phyloP scores from a whole-genome alignment of 257 asterid species.

The Plantago elongata region DNA sequence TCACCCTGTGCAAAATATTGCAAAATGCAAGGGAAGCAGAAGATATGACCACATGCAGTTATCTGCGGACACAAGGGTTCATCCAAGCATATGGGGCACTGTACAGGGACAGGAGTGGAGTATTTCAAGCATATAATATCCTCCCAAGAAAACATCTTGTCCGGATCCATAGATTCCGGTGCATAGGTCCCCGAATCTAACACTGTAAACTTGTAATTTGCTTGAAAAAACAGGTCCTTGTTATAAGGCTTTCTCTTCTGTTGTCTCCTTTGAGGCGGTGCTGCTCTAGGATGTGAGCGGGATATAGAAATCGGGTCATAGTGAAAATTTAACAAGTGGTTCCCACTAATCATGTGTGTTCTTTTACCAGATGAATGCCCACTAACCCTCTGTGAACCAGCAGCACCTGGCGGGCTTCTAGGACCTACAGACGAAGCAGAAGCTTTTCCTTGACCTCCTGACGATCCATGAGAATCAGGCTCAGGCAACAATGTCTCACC shows the following conservation, averaged over 20 bases:
- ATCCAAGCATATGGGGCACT: constrained; percentile 93
- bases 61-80: constrained; percentile 88
- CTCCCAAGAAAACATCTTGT: constrained; percentile 84
- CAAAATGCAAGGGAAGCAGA: constrained; percentile 88
- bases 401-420: constrained; percentile 24
- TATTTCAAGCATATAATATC: constrained; percentile 86
- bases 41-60: constrained; percentile 95
- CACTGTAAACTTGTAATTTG: constrained; percentile 85
- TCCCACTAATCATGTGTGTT: constrained; percentile 63
- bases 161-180: constrained; percentile 70
- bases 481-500: constrained; percentile 34
- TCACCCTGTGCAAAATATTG: constrained; percentile 58
- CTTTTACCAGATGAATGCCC: constrained; percentile 46
- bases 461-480: constrained; percentile 18
- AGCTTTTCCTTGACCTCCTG: constrained; percentile 28
- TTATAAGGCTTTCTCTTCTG: constrained; percentile 73
- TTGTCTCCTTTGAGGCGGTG: constrained; percentile 62
- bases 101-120: constrained; percentile 59
- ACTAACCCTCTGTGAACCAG: constrained; percentile 36
- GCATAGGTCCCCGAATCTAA: constrained; percentile 68
- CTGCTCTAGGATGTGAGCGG: constrained; percentile 48
- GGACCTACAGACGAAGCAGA: constrained; percentile 21
- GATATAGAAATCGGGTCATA: constrained; percentile 69
- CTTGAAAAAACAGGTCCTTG: constrained; percentile 93
- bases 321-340: constrained; percentile 87